A percentile compares a stretch with the other conserved stretches of the same genome.
These are phyloP conservation scores for Beauveria medogensis DNA, from an alignment of 2,329 filamentous ascomycete genomes.

Conservation along the genomic window DNA sequence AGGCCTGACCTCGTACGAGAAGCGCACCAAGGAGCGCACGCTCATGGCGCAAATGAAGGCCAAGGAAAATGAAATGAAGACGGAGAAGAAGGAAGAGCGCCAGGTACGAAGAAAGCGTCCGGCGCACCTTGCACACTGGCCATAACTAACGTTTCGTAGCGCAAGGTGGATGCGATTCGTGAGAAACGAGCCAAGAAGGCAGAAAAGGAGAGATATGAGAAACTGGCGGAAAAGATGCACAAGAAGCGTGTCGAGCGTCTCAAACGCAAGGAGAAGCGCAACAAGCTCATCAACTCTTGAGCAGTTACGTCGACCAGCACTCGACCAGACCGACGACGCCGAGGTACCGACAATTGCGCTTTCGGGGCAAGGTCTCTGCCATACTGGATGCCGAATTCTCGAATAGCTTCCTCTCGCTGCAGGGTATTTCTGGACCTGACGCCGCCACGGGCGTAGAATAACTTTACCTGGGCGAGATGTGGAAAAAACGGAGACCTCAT, in stretches of 20 bases:
- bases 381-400: neutral
- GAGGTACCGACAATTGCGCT: neutral
- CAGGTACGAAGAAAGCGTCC: constrained; percentile 49
- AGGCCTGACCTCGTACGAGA: constrained; percentile 70
- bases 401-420: neutral
- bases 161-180: constrained; percentile 69
- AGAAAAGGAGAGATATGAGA: constrained; percentile 85
- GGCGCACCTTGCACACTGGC: neutral
- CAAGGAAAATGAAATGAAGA: constrained; percentile 91
- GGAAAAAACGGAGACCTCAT: neutral
- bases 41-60: constrained; percentile 73
- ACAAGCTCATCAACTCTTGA: constrained; percentile 68
- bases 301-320: neutral
- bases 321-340: neutral
- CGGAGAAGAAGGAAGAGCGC: constrained; percentile 85
- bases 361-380: neutral
- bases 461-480: neutral
- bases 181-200: constrained; percentile 83
- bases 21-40: constrained; percentile 63
- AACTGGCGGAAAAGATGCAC: constrained; percentile 97
- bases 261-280: constrained; percentile 94
- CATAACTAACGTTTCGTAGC: constrained; percentile 38
- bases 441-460: neutral
- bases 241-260: constrained; percentile 86
- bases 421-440: neutral